Conservation (phyloP, 192 early-diverging fungal genomes). For the Lobosporangium transversale region DNA sequence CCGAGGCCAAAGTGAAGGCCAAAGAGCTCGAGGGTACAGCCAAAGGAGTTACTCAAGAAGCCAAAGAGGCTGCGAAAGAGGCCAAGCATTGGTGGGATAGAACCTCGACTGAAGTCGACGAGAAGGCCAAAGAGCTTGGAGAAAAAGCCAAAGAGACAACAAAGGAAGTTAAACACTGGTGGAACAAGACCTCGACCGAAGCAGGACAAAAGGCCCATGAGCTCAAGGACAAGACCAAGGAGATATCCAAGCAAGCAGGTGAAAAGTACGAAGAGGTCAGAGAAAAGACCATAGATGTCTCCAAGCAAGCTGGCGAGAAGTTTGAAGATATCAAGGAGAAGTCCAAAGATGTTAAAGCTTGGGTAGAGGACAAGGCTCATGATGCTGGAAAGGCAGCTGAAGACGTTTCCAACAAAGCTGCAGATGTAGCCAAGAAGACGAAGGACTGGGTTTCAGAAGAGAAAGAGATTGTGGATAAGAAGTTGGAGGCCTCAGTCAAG, state of each 20-base stretch:
- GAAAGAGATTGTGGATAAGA: constrained; percentile 13
- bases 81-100: constrained; percentile 30
- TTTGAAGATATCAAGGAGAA: constrained; percentile 26
- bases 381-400: constrained; percentile 30
- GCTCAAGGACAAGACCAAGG: constrained; percentile 8
- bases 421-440: constrained; percentile 24
- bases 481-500: constrained; percentile 21
- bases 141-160: constrained; percentile 22
- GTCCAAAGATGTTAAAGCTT: constrained; percentile 19
- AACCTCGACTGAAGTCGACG: background rate
- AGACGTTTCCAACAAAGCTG: constrained; percentile 16
- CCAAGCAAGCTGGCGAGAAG: constrained; percentile 9
- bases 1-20: constrained; percentile 6
- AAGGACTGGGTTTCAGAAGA: constrained; percentile 23
- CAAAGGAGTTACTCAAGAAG: background rate
- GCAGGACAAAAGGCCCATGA: background rate
- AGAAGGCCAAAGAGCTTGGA: background rate
- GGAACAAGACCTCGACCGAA: constrained; percentile 8
- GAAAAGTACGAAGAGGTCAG: background rate
- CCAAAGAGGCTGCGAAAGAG: constrained; percentile 10
- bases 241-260: constrained; percentile 10
- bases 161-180: constrained; percentile 23
- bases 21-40: constrained; percentile 12
- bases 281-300: constrained; percentile 9
- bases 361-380: constrained; percentile 30